phyloP scores from a whole-genome alignment of 2,329 filamentous ascomycete genomes.

The Fusarium neocosmosporiellum region DNA sequence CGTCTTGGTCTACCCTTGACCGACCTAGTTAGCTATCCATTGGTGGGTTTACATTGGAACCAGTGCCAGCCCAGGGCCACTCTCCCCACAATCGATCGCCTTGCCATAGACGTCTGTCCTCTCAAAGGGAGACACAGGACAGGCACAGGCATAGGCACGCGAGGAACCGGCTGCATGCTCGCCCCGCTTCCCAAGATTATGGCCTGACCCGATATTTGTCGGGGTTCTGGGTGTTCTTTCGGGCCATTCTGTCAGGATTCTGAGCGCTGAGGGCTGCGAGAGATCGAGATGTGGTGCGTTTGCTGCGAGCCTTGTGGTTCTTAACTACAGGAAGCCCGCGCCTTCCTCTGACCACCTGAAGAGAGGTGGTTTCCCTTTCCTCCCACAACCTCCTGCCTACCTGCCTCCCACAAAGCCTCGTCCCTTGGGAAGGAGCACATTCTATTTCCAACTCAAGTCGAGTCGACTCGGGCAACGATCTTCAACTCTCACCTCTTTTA shows the following conservation, averaged over 20 bases:
- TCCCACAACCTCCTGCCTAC: not conserved
- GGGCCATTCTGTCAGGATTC: constrained; percentile 7
- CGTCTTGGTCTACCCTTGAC: not conserved
- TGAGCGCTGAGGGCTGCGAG: constrained; percentile 23
- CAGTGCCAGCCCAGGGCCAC: not conserved
- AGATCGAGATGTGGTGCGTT: constrained; percentile 21
- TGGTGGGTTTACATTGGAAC: not conserved
- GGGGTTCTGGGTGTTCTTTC: constrained; percentile 26
- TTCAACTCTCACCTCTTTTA: not conserved
- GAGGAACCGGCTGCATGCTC: constrained; percentile 20
- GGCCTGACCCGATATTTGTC: constrained; percentile 41
- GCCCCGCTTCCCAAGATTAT: constrained; percentile 33
- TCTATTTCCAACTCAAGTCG: not conserved
- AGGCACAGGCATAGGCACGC: not conserved
- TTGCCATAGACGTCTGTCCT: too few species aligned
- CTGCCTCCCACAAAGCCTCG: too few species aligned
- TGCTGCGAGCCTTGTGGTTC: not conserved
- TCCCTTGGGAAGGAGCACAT: not conserved
- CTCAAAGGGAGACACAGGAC: not conserved
- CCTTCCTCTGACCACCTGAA: constrained; percentile 1
- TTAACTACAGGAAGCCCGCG: constrained; percentile 26
- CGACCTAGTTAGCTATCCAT: not conserved
- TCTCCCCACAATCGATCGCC: not conserved
- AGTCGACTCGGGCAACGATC: not conserved
- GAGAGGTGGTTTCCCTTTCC: not conserved